Conservation (phyloP, 768 basidiomycete species). For the Tulasnella calospora region DNA sequence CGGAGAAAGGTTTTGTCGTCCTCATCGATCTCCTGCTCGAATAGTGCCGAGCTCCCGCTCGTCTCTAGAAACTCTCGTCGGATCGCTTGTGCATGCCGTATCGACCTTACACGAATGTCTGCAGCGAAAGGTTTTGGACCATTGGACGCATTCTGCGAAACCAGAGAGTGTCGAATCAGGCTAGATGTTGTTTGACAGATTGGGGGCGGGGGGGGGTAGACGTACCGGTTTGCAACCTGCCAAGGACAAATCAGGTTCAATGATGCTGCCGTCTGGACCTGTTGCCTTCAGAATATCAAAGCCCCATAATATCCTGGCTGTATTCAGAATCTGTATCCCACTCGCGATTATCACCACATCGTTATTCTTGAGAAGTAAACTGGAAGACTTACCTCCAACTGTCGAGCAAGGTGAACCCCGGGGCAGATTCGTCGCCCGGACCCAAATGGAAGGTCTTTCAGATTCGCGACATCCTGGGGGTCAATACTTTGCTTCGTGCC, state of each 20-base stretch:
- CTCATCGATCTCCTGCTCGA: constrained; percentile 16
- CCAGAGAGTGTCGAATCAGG: neutral
- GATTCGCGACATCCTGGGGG: neutral
- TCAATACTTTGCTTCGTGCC: constrained; percentile 4
- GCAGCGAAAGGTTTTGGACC: neutral
- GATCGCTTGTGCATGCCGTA: neutral
- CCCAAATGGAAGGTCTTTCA: constrained; percentile 2
- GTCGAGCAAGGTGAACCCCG: neutral
- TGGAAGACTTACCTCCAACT: neutral
- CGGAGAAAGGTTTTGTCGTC: constrained; percentile 8
- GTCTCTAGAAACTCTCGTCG: constrained; percentile 15
- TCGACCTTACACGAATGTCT: neutral
- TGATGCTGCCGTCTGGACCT: constrained; percentile 2
- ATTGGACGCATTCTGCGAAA: neutral
- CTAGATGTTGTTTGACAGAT: too few relatives aligned
- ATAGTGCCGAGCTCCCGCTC: neutral
- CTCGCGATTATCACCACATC: constrained; percentile 30
- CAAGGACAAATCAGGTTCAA: constrained; percentile 1
- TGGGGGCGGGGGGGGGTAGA: neutral
- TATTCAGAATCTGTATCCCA: constrained; percentile 28
- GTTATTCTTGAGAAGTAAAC: constrained; percentile 6
- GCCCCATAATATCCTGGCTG: constrained; percentile 19
- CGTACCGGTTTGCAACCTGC: neutral
- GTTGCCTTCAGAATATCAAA: constrained; percentile 14
- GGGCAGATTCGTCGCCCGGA: neutral